A percentile compares a stretch with the other conserved stretches of the same genome.
These are phyloP conservation scores for Cicer bijugum DNA, from an alignment of 306 rosid species.

Conservation along the genomic window DNA sequence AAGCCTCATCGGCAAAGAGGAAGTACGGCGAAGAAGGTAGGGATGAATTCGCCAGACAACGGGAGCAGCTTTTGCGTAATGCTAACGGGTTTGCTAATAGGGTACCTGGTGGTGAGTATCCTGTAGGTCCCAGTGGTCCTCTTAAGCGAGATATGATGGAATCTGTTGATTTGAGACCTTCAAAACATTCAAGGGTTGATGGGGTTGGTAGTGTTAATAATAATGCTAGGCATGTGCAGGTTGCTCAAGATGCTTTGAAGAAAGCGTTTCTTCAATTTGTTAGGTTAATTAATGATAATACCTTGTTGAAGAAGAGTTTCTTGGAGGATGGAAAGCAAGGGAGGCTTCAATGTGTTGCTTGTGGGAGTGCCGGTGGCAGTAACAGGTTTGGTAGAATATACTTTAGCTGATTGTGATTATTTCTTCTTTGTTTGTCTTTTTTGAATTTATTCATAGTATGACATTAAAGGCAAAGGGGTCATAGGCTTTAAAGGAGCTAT, in stretches of 20 bases:
- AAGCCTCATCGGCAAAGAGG: conserved; percentile 63
- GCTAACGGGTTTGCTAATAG: conserved; percentile 56
- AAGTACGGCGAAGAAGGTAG: conserved; percentile 56
- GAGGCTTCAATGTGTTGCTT: conserved; percentile 79
- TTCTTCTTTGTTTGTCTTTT: conserved; percentile 8
- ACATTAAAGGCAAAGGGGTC: background rate
- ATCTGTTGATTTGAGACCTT: conserved; percentile 56
- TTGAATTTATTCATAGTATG: conserved; percentile 7
- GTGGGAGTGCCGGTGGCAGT: conserved; percentile 43
- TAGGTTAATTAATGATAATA: conserved; percentile 67
- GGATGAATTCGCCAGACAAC: conserved; percentile 60
- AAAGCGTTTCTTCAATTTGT: conserved; percentile 70
- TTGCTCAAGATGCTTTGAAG: conserved; percentile 72
- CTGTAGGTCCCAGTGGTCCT: conserved; percentile 59
- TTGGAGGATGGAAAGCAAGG: conserved; percentile 81
- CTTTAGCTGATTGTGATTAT: conserved; percentile 38
- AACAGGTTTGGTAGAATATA: conserved; percentile 64
- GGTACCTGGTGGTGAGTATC: conserved; percentile 50
- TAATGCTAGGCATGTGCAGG: conserved; percentile 49
- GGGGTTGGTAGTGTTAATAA: conserved; percentile 43
- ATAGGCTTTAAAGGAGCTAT: background rate
- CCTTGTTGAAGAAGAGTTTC: conserved; percentile 65
- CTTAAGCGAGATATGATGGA: conserved; percentile 45
- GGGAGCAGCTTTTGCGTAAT: conserved; percentile 58
- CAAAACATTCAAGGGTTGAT: conserved; percentile 63